Percentiles rank a stretch among this genome's conserved stretches.
phyloP scores from a whole-genome alignment of 2,329 filamentous ascomycete species.

The Penicillium hordei region DNA sequence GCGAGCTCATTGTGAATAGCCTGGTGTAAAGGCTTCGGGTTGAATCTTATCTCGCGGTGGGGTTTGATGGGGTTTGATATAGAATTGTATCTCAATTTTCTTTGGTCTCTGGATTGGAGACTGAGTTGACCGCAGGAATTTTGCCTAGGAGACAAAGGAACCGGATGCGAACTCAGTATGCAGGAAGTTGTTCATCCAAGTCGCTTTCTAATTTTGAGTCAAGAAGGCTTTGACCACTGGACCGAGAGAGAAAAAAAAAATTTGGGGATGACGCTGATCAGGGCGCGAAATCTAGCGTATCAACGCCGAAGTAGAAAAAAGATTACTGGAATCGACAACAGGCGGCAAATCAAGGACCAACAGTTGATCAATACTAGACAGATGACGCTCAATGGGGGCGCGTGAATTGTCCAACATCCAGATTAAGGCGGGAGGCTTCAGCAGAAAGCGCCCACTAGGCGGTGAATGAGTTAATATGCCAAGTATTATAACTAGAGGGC shows the following conservation, averaged over 20 bases:
- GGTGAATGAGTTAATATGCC: constrained; percentile 4
- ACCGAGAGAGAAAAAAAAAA: background rate
- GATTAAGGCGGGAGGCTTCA: constrained; percentile 4
- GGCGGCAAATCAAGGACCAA: constrained; percentile 3
- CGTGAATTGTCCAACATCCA: constrained; percentile 20
- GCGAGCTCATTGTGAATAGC: constrained; percentile 38
- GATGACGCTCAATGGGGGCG: constrained; percentile 19
- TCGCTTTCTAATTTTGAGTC: constrained; percentile 14
- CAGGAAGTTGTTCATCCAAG: constrained; percentile 18
- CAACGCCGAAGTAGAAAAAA: background rate
- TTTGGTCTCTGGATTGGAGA: background rate
- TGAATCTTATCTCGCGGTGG: constrained; percentile 14
- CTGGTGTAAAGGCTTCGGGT: constrained; percentile 1
- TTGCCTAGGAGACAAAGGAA: constrained; percentile 6
- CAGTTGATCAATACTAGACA: constrained; percentile 12
- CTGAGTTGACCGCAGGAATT: background rate
- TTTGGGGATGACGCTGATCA: background rate
- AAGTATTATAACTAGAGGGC: background rate
- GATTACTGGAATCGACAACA: background rate
- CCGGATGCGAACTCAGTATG: constrained; percentile 11
- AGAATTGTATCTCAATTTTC: constrained; percentile 1
- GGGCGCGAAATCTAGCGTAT: background rate
- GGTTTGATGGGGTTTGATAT: background rate
- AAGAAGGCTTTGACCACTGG: constrained; percentile 12
- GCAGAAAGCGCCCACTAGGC: constrained; percentile 5